Conservation (phyloP, 257 asterid genomes). For the Coffea canephora region DNA sequence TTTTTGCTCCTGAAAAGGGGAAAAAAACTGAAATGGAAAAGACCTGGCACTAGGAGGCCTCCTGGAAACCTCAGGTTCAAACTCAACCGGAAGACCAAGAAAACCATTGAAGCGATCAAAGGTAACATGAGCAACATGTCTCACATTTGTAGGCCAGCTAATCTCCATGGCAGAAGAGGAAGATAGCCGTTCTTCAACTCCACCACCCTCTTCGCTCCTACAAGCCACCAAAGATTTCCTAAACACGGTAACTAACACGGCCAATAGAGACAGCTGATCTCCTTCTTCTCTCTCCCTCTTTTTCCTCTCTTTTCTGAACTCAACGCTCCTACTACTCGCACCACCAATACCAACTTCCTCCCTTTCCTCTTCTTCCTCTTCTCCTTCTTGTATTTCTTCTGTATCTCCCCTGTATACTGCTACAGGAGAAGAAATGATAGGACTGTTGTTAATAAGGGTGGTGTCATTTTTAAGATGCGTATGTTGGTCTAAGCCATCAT, state of each 20-base stretch:
- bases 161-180: constrained; percentile 41
- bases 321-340: not conserved
- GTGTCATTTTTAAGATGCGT: constrained; percentile 9
- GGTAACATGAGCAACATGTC: constrained; percentile 64
- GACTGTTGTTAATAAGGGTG: constrained; percentile 16
- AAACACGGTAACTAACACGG: constrained; percentile 19
- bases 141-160: constrained; percentile 54
- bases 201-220: constrained; percentile 23
- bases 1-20: not conserved
- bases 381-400: constrained; percentile 23
- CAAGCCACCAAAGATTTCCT: constrained; percentile 48
- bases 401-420: constrained; percentile 33
- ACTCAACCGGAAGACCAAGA: constrained; percentile 65
- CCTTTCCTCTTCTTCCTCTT: constrained; percentile 5
- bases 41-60: constrained; percentile 71
- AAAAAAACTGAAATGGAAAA: not conserved
- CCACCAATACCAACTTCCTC: constrained; percentile 13
- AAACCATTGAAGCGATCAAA: constrained; percentile 61
- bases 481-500: constrained; percentile 58
- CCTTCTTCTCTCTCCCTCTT: constrained; percentile 38
- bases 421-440: constrained; percentile 24
- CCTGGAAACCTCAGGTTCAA: constrained; percentile 64
- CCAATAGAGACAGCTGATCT: too few relatives aligned
- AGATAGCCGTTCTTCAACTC: constrained; percentile 25
- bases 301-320: constrained; percentile 22